Evolutionary conservation across 768 basidiomycete genomes (phyloP), one percentile per base, ranked within the genome.

Genomic region (Tubosaeta brunneosetosa): DNA sequence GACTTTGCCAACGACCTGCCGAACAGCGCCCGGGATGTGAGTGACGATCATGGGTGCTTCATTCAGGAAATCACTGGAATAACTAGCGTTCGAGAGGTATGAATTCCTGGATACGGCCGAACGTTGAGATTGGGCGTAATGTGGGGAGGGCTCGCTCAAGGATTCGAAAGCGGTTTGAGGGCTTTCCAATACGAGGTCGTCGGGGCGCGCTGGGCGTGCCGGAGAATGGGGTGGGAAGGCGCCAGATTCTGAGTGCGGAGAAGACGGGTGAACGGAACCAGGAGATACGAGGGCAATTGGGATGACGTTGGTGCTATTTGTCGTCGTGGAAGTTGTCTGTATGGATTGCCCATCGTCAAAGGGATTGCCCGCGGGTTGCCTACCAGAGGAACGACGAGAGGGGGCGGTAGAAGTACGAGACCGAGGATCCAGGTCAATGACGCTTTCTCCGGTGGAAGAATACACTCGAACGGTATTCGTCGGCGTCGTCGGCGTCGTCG

Each of bases 31-130:
- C 53, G 81, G 84, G 26, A 74, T 76, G 27, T 86, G 82, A 0
- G 86, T 88, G 56, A 91, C 81, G 59, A 91, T 91, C 73, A 86
- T 84, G 22, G 89, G 88, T 1, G 86, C 83, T 65, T 91, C 89
- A 61, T 84, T 83, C 54, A 91, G 72, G 71, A 91, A 79, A 59
- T 91, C 89, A 61, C 86, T 90, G 14, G 85, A 77, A 64, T 79
- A 88, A 62, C 85, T 89, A 38, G 84, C 85, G 40, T 77, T 81
- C 27, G 88, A 85, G 76, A 86, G 80, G 71, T 79, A 88, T 17
- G 90, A 91, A 51, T 80, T 75, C 56, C 85, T 74, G 32, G 82
- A 81, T 6, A 75, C 74, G 29, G 69, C 80, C 2, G 88, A 86
- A 44, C 71, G 69, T 33, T 76, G 75, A 7, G 86, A 86, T 11